These are phyloP conservation scores for Pseudoscleropodium purum DNA, from an alignment of 225 moss, liverwort and hornwort genomes.

Conservation along the genomic window DNA sequence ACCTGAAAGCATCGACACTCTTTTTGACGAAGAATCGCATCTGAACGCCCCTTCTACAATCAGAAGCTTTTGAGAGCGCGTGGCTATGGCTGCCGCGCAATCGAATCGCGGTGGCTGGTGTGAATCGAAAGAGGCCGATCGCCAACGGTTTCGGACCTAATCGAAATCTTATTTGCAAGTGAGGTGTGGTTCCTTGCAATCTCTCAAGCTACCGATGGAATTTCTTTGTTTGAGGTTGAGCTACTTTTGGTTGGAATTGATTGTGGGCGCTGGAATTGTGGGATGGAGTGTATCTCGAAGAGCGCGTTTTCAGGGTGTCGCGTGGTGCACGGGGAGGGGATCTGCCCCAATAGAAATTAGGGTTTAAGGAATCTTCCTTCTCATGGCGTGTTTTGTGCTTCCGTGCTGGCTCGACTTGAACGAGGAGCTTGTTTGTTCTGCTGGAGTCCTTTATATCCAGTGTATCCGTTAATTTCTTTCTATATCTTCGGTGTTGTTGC, in stretches of 20 bases:
- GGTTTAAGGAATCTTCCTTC: slow-evolving; percentile 25
- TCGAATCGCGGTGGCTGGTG: neutral
- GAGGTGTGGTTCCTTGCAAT: neutral
- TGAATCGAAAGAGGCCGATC: neutral
- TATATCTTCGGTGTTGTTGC: neutral
- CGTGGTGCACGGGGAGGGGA: neutral
- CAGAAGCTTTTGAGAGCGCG: neutral
- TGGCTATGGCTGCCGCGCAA: neutral
- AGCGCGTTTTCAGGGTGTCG: neutral
- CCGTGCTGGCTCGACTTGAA: neutral
- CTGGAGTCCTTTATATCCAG: neutral
- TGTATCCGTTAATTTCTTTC: neutral
- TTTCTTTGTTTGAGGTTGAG: neutral
- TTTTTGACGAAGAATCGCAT: neutral
- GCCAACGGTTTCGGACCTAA: neutral
- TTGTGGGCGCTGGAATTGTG: neutral
- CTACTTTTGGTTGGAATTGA: neutral
- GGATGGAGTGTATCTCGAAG: neutral
- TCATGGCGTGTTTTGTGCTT: neutral
- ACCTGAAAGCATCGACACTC: neutral
- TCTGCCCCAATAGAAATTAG: neutral
- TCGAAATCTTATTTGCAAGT: neutral
- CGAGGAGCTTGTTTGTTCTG: neutral
- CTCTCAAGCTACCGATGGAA: neutral
- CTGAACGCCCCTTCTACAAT: neutral